phyloP scores from a whole-genome alignment of 805 yeast genomes.

The Candida sonorensis region DNA sequence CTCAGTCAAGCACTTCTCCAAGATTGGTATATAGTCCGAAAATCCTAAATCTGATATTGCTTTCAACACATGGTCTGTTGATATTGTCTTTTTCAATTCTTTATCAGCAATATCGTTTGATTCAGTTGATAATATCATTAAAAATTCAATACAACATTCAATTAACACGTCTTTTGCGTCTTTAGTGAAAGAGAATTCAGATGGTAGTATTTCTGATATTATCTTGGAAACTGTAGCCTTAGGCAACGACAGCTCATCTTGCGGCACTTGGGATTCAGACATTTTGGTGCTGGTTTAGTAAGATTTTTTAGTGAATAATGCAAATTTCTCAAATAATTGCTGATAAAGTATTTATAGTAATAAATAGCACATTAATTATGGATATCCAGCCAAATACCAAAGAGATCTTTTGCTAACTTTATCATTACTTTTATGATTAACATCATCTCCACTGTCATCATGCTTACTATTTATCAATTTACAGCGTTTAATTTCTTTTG shows the following conservation, averaged over 20 bases:
- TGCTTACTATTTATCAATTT: no score
- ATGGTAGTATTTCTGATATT: conserved; percentile 80
- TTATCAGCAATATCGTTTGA: conserved; percentile 94
- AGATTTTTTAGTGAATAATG: no score
- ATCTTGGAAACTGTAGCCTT: conserved; percentile 94
- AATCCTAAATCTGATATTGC: conserved; percentile 87
- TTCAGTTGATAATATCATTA: conserved; percentile 90
- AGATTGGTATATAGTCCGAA: conserved; percentile 72
- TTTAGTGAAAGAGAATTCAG: conserved; percentile 81
- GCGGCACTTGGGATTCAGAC: conserved; percentile 18
- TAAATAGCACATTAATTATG: no score
- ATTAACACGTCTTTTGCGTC: conserved; percentile 94
- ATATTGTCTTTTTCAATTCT: conserved; percentile 93
- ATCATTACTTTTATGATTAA: no score
- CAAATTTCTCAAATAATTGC: no score
- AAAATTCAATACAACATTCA: conserved; percentile 92
- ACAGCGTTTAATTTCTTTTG: no score
- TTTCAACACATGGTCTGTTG: conserved; percentile 90
- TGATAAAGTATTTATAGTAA: no score
- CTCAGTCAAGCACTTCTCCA: conserved; percentile 72
- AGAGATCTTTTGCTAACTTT: no score
- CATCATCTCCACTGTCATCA: no score
- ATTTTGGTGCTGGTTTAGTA: conserved; percentile 3
- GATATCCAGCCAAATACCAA: no score
- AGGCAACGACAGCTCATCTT: conserved; percentile 32